Evolutionary conservation across 140 eudicot genomes (phyloP).

Genomic region (Anethum foeniculum): DNA sequence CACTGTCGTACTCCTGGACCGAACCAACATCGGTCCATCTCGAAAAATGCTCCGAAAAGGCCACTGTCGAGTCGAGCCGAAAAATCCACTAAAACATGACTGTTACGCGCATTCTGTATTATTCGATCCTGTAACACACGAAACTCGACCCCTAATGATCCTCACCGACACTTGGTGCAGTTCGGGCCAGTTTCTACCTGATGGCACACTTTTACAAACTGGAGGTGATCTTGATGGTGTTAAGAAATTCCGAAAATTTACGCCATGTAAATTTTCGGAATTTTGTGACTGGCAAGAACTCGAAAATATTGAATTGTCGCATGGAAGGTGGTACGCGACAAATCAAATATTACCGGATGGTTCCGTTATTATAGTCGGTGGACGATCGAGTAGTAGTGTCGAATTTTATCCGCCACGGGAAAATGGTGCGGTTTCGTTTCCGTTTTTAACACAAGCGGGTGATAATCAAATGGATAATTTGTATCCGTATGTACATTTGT

Average conservation of each 20-base stretch:
- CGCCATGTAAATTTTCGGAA: conserved; percentile 29
- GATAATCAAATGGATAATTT: conserved; percentile 65
- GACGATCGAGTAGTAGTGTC: conserved; percentile 33
- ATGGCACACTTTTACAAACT: conserved; percentile 73
- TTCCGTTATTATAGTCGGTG: conserved; percentile 52
- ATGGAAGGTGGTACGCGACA: conserved; percentile 73
- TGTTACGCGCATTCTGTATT: conserved; percentile 67
- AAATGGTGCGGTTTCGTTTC: conserved; percentile 36
- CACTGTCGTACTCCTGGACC: conserved; percentile 83
- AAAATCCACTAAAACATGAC: conserved; percentile 23
- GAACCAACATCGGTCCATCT: conserved; percentile 50
- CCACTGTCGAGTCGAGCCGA: conserved; percentile 30
- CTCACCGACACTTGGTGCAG: conserved; percentile 88
- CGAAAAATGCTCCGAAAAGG: conserved; percentile 26
- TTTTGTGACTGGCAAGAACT: conserved; percentile 58
- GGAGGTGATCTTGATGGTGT: conserved; percentile 55
- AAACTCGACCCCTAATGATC: conserved; percentile 40
- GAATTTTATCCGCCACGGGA: conserved; percentile 49
- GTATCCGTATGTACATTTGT: conserved; percentile 67
- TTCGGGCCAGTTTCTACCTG: conserved; percentile 80
- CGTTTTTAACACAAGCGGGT: conserved; percentile 35
- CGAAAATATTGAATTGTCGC: conserved; percentile 30
- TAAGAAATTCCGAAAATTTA: conserved; percentile 34
- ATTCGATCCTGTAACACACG: conserved; percentile 31
- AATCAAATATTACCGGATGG: conserved; percentile 70